phyloP scores from a whole-genome alignment of 257 asterid genomes.

The Scutellaria minor region DNA sequence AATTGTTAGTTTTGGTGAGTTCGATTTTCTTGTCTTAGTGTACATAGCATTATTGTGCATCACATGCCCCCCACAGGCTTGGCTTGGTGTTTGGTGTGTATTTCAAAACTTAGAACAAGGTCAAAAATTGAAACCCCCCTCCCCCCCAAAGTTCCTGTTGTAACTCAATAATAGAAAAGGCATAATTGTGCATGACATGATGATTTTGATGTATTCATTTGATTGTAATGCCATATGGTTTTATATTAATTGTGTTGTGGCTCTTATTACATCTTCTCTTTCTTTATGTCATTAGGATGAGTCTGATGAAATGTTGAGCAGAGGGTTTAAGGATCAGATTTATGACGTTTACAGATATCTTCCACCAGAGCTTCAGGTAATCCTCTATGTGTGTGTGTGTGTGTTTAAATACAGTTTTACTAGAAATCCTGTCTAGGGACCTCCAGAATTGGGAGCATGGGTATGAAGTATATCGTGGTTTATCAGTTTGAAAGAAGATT shows the following conservation, averaged over 20 bases:
- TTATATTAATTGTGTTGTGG: neutral
- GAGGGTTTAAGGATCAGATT: slow-evolving; percentile 98
- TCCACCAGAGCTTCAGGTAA: slow-evolving; percentile 98
- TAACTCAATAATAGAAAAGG: neutral
- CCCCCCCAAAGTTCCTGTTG: too few relatives aligned
- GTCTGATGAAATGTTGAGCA: slow-evolving; percentile 98
- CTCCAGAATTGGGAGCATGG: neutral
- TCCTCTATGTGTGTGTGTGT: neutral
- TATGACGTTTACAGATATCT: slow-evolving; percentile 98
- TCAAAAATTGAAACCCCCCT: too few relatives aligned
- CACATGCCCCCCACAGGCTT: neutral
- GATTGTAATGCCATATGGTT: neutral
- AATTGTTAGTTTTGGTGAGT: slow-evolving; percentile 78
- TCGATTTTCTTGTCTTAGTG: slow-evolving; percentile 16
- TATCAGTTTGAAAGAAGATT: neutral
- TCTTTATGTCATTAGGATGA: slow-evolving; percentile 65
- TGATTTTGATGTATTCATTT: slow-evolving; percentile 20
- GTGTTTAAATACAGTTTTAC: neutral
- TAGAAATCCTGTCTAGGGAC: neutral
- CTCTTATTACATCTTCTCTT: slow-evolving; percentile 9
- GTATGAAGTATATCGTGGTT: neutral
- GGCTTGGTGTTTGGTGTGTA: too few relatives aligned
- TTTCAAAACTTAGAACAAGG: too few relatives aligned
- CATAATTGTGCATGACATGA: neutral
- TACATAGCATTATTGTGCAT: neutral